A percentile compares a stretch with the other conserved stretches of the same genome.
Conservation (phyloP, 2,329 filamentous ascomycete species). For the Cordyceps javanica region DNA sequence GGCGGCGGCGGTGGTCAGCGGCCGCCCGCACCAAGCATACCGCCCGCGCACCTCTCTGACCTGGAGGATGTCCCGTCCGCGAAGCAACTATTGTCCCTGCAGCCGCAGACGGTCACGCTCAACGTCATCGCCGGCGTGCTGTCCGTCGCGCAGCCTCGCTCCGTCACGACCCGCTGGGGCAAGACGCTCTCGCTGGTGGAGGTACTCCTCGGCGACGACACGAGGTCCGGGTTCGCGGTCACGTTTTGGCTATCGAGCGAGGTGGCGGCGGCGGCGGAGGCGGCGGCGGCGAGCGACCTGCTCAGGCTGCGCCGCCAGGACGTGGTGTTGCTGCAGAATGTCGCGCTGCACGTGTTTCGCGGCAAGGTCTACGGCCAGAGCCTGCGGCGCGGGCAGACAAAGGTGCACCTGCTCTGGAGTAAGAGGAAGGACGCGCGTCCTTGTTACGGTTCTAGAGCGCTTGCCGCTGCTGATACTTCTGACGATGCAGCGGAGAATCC, state of each 20-base stretch:
- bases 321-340: constrained; percentile 71
- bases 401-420: constrained; percentile 57
- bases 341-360: constrained; percentile 70
- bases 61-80: constrained; percentile 67
- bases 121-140: constrained; percentile 79
- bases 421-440: constrained; percentile 40
- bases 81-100: constrained; percentile 56
- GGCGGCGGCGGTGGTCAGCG: constrained; percentile 11
- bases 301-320: constrained; percentile 60
- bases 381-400: constrained; percentile 64
- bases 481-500: constrained; percentile 28
- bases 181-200: constrained; percentile 62
- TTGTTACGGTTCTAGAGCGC: constrained; percentile 47
- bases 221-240: constrained; percentile 69
- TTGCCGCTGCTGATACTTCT: constrained; percentile 27
- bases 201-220: constrained; percentile 79
- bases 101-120: constrained; percentile 74
- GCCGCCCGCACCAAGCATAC: constrained; percentile 20
- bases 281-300: constrained; percentile 24
- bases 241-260: constrained; percentile 69
- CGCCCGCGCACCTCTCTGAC: constrained; percentile 37
- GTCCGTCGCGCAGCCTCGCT: constrained; percentile 59
- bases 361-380: constrained; percentile 80
- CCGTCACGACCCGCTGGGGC: constrained; percentile 62
- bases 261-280: constrained; percentile 24